Conservation (phyloP, 2,329 filamentous ascomycete species). For the Orbilia brochopaga region DNA sequence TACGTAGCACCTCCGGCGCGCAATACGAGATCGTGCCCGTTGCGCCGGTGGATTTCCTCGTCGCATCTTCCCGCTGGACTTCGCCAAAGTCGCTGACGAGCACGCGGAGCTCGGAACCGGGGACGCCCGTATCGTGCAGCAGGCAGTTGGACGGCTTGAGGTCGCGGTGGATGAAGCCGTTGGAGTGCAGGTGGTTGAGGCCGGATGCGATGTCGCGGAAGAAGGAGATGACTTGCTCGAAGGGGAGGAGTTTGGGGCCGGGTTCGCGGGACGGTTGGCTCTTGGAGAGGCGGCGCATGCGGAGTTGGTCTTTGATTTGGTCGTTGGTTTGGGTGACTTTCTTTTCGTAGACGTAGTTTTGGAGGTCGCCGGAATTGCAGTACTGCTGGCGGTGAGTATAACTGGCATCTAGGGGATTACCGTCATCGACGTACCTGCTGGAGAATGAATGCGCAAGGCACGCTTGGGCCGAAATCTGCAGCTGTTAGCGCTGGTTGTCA, state of each 20-base stretch:
- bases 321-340: conserved; percentile 70
- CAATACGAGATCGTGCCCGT: conserved; percentile 98
- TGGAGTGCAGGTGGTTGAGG: conserved; percentile 82
- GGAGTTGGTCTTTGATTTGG: conserved; percentile 75
- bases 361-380: conserved; percentile 90
- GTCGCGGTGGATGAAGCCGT: conserved; percentile 94
- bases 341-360: conserved; percentile 76
- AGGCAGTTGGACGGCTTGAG: conserved; percentile 96
- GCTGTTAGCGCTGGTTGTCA: conserved; percentile 26
- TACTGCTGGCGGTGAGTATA: conserved; percentile 62
- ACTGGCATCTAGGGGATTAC: not conserved
- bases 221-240: conserved; percentile 95
- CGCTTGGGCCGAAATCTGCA: conserved; percentile 77
- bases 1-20: conserved; percentile 85
- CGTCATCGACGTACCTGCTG: conserved; percentile 68
- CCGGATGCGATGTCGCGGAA: conserved; percentile 96
- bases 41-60: conserved; percentile 85
- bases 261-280: conserved; percentile 66
- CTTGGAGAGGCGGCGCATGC: conserved; percentile 79
- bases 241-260: conserved; percentile 67
- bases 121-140: conserved; percentile 66
- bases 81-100: conserved; percentile 98
- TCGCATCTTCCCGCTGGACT: conserved; percentile 81
- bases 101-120: conserved; percentile 75
- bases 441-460: conserved; percentile 93